Conservation (phyloP, 192 early-diverging fungal genomes). For the Mortierella hygrophila region DNA sequence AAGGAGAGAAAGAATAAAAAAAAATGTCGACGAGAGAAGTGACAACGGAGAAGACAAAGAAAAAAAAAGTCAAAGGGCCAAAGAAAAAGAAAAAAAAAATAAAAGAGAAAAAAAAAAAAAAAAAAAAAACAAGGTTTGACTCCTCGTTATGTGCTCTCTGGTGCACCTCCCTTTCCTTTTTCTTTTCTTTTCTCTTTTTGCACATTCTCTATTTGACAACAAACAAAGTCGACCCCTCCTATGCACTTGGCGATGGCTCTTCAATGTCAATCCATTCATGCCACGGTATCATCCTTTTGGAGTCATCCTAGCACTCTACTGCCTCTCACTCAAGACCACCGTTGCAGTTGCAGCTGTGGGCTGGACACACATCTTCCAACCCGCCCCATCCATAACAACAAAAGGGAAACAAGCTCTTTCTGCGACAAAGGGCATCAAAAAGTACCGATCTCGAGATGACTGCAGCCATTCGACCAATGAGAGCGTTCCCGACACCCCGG, state of each 20-base stretch:
- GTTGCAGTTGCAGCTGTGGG: too few species aligned
- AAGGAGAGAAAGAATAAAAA: background rate
- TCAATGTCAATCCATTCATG: background rate
- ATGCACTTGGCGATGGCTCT: background rate
- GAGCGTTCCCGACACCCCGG: background rate
- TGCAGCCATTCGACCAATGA: background rate
- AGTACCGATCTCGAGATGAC: background rate
- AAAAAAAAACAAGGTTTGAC: conserved; percentile 25
- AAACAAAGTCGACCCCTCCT: background rate
- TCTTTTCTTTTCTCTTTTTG: background rate
- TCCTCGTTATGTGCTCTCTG: background rate
- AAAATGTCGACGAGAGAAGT: background rate
- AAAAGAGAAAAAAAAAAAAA: conserved; percentile 15
- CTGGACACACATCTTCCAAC: background rate
- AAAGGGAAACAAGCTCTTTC: background rate
- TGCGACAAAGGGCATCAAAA: background rate
- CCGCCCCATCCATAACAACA: background rate
- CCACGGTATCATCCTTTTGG: background rate
- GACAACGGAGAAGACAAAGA: background rate
- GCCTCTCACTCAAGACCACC: too few species aligned
- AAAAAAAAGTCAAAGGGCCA: background rate
- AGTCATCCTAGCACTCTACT: too few species aligned
- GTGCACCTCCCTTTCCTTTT: conserved; percentile 13
- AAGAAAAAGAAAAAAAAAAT: conserved; percentile 28
- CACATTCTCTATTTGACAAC: background rate